These are phyloP conservation scores for Elongisporangium prolatum DNA, from an alignment of 352 stramenopile species.

Conservation along the genomic window DNA sequence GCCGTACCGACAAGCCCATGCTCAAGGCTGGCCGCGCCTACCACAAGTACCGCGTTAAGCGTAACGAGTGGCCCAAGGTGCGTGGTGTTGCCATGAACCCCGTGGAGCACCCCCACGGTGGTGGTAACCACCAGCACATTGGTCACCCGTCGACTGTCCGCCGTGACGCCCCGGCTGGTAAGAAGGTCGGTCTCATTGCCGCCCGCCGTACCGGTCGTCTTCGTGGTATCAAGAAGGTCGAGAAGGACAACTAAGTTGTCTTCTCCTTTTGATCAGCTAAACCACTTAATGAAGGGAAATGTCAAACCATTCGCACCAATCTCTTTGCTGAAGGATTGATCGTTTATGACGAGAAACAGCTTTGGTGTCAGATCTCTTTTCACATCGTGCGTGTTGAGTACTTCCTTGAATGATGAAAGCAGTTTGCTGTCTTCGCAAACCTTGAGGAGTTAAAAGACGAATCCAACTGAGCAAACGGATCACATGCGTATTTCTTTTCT, in stretches of 20 bases:
- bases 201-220: conserved; percentile 96
- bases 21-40: conserved; percentile 97
- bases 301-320: conserved; percentile 25
- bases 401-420: too few relatives aligned
- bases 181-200: conserved; percentile 99
- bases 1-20: conserved; percentile 98
- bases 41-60: conserved; percentile 99
- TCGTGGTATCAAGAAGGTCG: conserved; percentile 97
- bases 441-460: too few relatives aligned
- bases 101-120: conserved; percentile 99
- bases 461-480: too few relatives aligned
- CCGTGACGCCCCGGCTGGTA: conserved; percentile 92
- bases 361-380: too few relatives aligned
- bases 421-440: too few relatives aligned
- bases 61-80: conserved; percentile 98
- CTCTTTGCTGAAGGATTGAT: too few relatives aligned
- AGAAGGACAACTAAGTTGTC: conserved; percentile 82
- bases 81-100: conserved; percentile 99
- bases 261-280: conserved; percentile 3
- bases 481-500: too few relatives aligned
- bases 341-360: too few relatives aligned
- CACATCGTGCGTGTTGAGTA: too few relatives aligned
- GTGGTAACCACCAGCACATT: conserved; percentile 99
- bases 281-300: conserved; percentile 32
- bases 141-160: conserved; percentile 97